These are phyloP conservation scores for Xerophyta viscosa DNA, from an alignment of 106 monocot species.

Conservation along the genomic window DNA sequence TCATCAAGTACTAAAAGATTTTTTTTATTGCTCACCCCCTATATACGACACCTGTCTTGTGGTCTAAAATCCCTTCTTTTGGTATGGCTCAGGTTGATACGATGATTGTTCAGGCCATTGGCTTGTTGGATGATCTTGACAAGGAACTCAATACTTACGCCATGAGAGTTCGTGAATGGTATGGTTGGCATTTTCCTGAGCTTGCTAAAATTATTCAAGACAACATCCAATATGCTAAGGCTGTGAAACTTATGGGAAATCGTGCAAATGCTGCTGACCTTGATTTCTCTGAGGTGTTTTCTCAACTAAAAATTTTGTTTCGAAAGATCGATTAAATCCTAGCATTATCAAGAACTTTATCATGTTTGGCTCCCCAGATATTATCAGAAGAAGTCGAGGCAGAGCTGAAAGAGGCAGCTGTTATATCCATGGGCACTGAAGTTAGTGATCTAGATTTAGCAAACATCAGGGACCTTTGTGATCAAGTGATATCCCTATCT, in stretches of 20 bases:
- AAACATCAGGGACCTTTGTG: constrained; percentile 76
- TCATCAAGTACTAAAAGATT: too few relatives aligned
- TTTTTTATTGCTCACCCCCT: too few relatives aligned
- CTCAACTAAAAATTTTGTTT: too few relatives aligned
- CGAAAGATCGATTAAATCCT: too few relatives aligned
- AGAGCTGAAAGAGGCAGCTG: constrained; percentile 71
- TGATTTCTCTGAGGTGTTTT: constrained; percentile 84
- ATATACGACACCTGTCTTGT: too few relatives aligned
- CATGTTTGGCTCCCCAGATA: constrained; percentile 25
- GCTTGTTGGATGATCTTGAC: constrained; percentile 90
- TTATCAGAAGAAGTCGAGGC: constrained; percentile 69
- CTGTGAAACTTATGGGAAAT: constrained; percentile 85
- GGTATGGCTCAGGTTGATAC: constrained; percentile 63
- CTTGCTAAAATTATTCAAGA: constrained; percentile 82
- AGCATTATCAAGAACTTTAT: background rate
- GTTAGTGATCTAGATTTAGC: constrained; percentile 69
- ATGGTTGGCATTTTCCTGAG: constrained; percentile 99
- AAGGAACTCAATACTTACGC: constrained; percentile 96
- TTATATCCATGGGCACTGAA: constrained; percentile 97
- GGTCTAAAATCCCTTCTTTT: background rate
- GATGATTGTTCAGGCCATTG: constrained; percentile 96
- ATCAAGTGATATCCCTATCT: constrained; percentile 85
- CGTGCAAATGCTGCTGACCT: constrained; percentile 67
- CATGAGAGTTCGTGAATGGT: constrained; percentile 98
- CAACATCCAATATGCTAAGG: constrained; percentile 88